These are phyloP conservation scores for Termitomyces sp. DNA, from an alignment of 768 basidiomycete genomes.

Conservation along the genomic window DNA sequence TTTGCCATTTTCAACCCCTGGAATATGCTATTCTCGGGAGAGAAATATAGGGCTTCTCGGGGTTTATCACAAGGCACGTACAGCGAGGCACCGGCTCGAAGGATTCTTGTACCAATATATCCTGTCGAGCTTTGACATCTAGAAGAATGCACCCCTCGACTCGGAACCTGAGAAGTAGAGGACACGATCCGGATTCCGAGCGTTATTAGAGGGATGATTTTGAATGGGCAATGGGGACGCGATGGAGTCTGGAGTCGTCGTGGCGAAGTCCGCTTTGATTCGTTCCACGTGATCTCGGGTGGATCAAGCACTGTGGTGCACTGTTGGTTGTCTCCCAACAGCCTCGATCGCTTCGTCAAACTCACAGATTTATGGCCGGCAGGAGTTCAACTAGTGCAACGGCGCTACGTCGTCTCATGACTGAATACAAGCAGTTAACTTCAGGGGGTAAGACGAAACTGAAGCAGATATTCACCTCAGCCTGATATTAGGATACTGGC, in stretches of 20 bases:
- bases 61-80: background rate
- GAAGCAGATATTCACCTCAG: constrained; percentile 1
- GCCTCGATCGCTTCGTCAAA: background rate
- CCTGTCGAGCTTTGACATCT: background rate
- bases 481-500: constrained; percentile 8
- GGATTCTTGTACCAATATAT: background rate
- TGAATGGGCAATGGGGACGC: background rate
- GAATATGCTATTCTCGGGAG: too few relatives aligned
- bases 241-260: too few relatives aligned
- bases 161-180: background rate
- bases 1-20: too few relatives aligned
- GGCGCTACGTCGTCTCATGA: constrained; percentile 85
- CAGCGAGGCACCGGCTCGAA: background rate
- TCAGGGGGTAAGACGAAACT: constrained; percentile 52
- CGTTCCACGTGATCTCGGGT: too few relatives aligned
- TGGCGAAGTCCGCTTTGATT: too few relatives aligned
- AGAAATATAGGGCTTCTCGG: too few relatives aligned
- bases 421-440: constrained; percentile 84
- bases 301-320: too few relatives aligned
- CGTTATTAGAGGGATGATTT: background rate
- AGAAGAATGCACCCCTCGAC: background rate
- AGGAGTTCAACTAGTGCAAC: constrained; percentile 56
- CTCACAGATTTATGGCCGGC: constrained; percentile 36
- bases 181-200: background rate
- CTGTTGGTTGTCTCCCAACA: too few relatives aligned